A percentile compares a stretch with the other conserved stretches of the same genome.
Evolutionary conservation across 371 early-diverging fungal species (phyloP).

Genomic region (Rhizomucor miehei): DNA sequence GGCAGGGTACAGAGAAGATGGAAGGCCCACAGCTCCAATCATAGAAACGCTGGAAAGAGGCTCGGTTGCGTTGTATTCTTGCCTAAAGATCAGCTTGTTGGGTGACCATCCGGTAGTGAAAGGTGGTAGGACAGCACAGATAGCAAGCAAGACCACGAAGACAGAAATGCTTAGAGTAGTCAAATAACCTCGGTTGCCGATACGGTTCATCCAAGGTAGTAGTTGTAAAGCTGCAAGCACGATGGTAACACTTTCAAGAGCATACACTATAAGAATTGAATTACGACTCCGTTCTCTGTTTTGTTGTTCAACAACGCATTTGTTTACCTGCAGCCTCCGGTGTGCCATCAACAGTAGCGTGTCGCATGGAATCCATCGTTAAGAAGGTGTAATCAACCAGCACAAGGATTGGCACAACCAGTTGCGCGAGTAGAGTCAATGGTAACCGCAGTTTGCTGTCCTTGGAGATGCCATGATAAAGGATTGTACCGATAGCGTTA

Average conservation of each 20-base stretch:
- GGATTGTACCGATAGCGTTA: constrained; percentile 27
- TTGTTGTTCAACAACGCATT: constrained; percentile 6
- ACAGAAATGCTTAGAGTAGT: constrained; percentile 5
- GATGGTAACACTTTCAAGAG: constrained; percentile 24
- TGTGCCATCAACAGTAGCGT: constrained; percentile 57
- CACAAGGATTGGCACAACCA: constrained; percentile 37
- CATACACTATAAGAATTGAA: constrained; percentile 34
- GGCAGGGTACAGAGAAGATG: constrained; percentile 15
- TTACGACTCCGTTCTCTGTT: constrained; percentile 4
- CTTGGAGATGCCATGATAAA: constrained; percentile 28
- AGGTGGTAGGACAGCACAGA: constrained; percentile 31
- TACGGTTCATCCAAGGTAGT: constrained; percentile 37
- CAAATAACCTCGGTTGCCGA: constrained; percentile 20
- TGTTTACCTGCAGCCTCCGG: constrained; percentile 50
- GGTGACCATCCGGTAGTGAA: constrained; percentile 40
- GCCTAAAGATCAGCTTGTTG: constrained; percentile 37
- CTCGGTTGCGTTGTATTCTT: constrained; percentile 29
- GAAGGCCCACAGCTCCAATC: constrained; percentile 19
- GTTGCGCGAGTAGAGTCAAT: constrained; percentile 33
- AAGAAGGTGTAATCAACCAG: constrained; percentile 45
- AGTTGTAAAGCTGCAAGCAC: constrained; percentile 22
- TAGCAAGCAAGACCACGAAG: constrained; percentile 25
- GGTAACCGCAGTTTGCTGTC: constrained; percentile 26
- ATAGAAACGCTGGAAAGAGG: constrained; percentile 25
- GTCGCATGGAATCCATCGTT: constrained; percentile 52